phyloP scores from a whole-genome alignment of 1,139 yeast species.

The Pichia norvegensis region DNA sequence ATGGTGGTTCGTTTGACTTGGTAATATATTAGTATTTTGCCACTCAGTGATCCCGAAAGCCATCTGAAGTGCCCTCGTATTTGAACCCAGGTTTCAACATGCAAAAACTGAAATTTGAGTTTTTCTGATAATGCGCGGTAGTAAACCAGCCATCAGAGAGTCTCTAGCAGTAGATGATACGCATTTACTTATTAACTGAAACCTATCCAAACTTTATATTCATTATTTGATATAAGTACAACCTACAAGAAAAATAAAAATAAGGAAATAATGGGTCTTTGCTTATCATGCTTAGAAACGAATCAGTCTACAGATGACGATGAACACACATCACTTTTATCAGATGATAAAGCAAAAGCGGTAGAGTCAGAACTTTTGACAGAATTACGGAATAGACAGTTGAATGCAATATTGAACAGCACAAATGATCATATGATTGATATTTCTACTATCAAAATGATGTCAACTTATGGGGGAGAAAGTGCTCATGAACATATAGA shows the following conservation, averaged over 20 bases:
- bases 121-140: no score
- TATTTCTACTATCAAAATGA: conserved; percentile 12
- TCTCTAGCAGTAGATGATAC: no score
- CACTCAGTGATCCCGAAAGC: no score
- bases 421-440: conserved; percentile 28
- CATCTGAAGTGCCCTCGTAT: no score
- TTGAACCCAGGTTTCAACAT: no score
- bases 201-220: no score
- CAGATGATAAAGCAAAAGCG: conserved; percentile 16
- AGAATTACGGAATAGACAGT: conserved; percentile 25
- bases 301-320: conserved; percentile 18
- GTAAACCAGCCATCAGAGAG: no score
- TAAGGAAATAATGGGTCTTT: conserved; percentile 25
- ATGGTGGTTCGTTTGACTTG: neutral
- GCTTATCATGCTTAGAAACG: conserved; percentile 24
- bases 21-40: neutral
- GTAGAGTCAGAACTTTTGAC: conserved; percentile 19
- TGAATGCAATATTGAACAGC: conserved; percentile 25
- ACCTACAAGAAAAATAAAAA: no score
- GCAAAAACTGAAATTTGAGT: no score
- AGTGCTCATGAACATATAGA: neutral
- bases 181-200: no score
- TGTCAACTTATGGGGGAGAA: conserved; percentile 7
- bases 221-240: no score
- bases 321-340: conserved; percentile 24